A percentile compares a stretch with the other conserved stretches of the same genome.
Conservation (phyloP, 805 yeast species). For the Brettanomyces naardenensis region DNA sequence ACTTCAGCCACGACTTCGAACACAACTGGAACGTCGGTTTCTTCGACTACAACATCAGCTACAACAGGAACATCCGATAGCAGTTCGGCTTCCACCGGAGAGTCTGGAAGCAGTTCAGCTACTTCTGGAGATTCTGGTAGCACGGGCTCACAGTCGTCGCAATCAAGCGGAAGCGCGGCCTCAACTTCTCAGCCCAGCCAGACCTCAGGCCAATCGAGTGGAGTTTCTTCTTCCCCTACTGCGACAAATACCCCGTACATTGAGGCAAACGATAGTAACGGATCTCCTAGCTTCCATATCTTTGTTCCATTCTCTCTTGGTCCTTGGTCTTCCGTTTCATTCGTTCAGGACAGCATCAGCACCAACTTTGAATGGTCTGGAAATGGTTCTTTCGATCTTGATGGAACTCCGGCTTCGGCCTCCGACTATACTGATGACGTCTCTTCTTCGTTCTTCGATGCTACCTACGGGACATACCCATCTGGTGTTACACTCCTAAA, state of each 20-base stretch:
- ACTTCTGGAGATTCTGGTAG: neutral
- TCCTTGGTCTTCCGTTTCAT: neutral
- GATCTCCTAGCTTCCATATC: neutral
- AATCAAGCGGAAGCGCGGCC: neutral
- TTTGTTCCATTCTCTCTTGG: neutral
- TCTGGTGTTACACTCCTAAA: neutral
- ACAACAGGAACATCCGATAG: neutral
- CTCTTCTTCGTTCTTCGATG: neutral
- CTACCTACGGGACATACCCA: neutral
- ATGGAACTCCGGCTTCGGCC: neutral
- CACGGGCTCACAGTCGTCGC: neutral
- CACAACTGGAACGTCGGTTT: no score
- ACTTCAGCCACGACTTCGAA: neutral
- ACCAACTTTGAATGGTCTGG: constrained; percentile 1
- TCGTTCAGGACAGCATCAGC: neutral
- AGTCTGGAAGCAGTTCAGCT: neutral
- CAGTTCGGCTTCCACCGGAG: neutral
- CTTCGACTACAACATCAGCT: no score
- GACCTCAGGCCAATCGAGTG: neutral
- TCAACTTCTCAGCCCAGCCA: neutral
- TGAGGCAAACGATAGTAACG: neutral
- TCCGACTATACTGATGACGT: neutral
- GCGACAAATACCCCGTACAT: neutral
- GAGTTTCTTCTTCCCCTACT: neutral
- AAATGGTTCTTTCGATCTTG: neutral